Percentiles rank a stretch among this genome's conserved stretches.
phyloP scores from a whole-genome alignment of 768 basidiomycete species.

The Rhodotorula paludigena region DNA sequence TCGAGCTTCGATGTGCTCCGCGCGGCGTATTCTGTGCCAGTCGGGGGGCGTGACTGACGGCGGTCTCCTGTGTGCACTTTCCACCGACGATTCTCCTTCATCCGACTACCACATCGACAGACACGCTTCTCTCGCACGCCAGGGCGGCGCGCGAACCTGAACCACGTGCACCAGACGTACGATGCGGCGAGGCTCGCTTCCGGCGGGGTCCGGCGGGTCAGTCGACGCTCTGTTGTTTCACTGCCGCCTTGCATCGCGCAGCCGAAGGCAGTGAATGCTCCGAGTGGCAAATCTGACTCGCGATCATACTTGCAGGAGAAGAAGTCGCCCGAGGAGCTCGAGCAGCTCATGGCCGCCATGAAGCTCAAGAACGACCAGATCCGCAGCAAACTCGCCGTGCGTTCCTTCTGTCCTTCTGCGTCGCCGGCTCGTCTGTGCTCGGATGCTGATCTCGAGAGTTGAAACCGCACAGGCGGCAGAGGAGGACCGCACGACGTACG shows the following conservation, averaged over 20 bases:
- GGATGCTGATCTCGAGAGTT: background rate
- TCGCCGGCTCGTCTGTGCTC: background rate
- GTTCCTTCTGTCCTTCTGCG: background rate
- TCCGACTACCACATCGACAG: background rate
- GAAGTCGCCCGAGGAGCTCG: slow-evolving; percentile 22
- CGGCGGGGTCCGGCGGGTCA: background rate
- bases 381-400: background rate
- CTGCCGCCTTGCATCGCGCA: background rate
- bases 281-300: too few species aligned
- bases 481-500: slow-evolving; percentile 7
- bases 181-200: background rate
- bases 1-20: too few species aligned
- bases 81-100: too few species aligned
- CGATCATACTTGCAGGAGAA: slow-evolving; percentile 5
- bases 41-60: background rate
- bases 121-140: background rate
- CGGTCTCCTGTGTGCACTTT: too few species aligned
- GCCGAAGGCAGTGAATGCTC: too few species aligned
- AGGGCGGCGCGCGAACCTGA: background rate
- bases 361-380: slow-evolving; percentile 14
- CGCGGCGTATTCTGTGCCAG: background rate
- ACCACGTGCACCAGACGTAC: background rate
- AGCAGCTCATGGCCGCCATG: slow-evolving; percentile 24
- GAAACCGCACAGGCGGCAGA: background rate
- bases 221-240: background rate